Evolutionary conservation across 176 grass and related monocot species (phyloP).

Genomic region (Rhynchospora tenuis): DNA sequence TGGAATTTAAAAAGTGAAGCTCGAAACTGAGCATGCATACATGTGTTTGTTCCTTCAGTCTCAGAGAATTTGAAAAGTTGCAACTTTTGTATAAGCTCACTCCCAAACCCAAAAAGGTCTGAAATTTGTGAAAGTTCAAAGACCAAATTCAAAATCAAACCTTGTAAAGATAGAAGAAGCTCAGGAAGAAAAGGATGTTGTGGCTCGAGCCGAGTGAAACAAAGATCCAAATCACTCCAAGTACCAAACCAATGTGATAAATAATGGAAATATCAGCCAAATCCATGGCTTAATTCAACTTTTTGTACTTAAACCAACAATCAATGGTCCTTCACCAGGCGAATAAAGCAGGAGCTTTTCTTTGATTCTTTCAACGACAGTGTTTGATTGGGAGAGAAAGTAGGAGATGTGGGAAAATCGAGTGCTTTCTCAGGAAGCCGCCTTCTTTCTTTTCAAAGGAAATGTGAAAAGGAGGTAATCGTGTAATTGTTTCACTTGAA

Average conservation of each 20-base stretch:
- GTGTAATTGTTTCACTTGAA: background rate
- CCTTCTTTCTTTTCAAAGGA: background rate
- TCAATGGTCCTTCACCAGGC: background rate
- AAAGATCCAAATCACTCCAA: slow-evolving; percentile 55
- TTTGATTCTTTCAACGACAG: slow-evolving; percentile 14
- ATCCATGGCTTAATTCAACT: slow-evolving; percentile 34
- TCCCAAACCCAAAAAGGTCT: background rate
- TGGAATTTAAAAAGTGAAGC: background rate
- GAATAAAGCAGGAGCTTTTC: background rate
- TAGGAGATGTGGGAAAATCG: background rate
- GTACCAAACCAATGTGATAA: slow-evolving; percentile 63
- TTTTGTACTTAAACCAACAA: background rate
- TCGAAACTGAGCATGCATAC: background rate
- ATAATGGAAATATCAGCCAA: slow-evolving; percentile 64
- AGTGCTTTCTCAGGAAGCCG: background rate
- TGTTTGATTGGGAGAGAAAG: background rate
- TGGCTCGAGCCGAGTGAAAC: slow-evolving; percentile 36
- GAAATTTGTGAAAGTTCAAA: background rate
- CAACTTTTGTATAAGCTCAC: background rate
- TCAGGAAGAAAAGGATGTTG: slow-evolving; percentile 62
- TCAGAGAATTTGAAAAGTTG: background rate
- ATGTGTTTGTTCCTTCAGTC: background rate
- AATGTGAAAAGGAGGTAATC: background rate
- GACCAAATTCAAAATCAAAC: background rate
- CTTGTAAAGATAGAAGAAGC: slow-evolving; percentile 85